Percentiles rank a stretch among this genome's conserved stretches.
Conservation (phyloP, 352 stramenopile genomes). For the Phytophthora uliginosa region DNA sequence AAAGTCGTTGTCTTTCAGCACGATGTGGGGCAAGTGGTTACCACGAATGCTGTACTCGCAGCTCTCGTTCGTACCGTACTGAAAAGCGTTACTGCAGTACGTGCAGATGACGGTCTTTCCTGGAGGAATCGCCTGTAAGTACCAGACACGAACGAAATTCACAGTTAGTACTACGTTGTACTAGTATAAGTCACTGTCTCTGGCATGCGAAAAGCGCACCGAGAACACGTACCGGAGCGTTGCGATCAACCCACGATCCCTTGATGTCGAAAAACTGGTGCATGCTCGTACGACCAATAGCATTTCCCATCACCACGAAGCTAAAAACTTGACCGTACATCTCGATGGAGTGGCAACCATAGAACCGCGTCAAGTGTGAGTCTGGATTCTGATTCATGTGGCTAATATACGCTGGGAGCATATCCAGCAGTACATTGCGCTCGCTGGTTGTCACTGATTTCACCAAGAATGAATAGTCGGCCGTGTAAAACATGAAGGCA, state of each 20-base stretch:
- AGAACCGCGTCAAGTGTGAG: conserved; percentile 91
- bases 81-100: conserved; percentile 87
- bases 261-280: conserved; percentile 94
- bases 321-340: conserved; percentile 92
- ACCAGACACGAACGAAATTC: background rate
- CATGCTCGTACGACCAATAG: conserved; percentile 85
- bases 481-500: conserved; percentile 94
- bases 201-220: background rate
- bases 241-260: conserved; percentile 89
- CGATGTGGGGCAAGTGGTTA: conserved; percentile 78
- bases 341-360: conserved; percentile 90
- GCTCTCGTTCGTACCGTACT: conserved; percentile 72
- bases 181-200: no score
- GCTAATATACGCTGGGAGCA: conserved; percentile 85
- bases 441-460: conserved; percentile 90
- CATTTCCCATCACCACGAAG: conserved; percentile 95
- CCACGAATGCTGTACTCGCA: conserved; percentile 87
- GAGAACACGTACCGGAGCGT: conserved; percentile 65
- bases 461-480: conserved; percentile 89
- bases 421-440: conserved; percentile 80
- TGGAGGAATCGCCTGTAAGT: conserved; percentile 70
- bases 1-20: conserved; percentile 92
- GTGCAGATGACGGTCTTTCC: conserved; percentile 89
- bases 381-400: conserved; percentile 86
- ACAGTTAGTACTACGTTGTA: background rate